phyloP scores from a whole-genome alignment of 2,329 filamentous ascomycete species.

The Aspergillus sojae region DNA sequence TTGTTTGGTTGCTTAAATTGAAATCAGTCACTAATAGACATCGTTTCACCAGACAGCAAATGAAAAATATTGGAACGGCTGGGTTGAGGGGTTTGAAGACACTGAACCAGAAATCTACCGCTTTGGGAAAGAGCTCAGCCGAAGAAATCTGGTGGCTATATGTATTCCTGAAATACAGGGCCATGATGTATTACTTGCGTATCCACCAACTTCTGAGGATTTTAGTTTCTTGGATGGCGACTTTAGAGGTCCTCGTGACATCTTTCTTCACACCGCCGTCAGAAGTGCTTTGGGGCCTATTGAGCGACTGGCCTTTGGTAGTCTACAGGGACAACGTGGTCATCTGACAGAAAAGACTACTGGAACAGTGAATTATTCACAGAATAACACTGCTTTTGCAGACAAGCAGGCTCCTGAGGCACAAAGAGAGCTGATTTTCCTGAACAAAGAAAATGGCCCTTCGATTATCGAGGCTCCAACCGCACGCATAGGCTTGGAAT shows the following conservation, averaged over 20 bases:
- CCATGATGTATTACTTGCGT: slow-evolving; percentile 31
- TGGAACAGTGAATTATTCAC: neutral
- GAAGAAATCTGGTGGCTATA: slow-evolving; percentile 32
- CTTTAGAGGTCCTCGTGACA: neutral
- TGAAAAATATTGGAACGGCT: slow-evolving; percentile 30
- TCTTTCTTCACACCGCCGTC: slow-evolving; percentile 27
- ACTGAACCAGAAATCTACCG: slow-evolving; percentile 29
- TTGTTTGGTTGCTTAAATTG: neutral
- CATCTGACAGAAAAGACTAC: neutral
- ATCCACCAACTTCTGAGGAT: slow-evolving; percentile 26
- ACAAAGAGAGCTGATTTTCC: neutral
- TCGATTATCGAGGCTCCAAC: neutral
- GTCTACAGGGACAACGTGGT: neutral
- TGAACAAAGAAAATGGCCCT: neutral
- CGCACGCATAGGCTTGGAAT: neutral
- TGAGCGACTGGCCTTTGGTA: neutral
- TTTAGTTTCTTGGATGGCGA: slow-evolving; percentile 30
- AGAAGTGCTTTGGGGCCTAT: slow-evolving; percentile 20
- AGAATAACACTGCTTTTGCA: neutral
- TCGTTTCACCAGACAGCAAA: slow-evolving; percentile 14
- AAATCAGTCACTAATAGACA: neutral
- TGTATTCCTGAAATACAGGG: slow-evolving; percentile 21
- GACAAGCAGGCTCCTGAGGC: neutral
- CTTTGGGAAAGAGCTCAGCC: slow-evolving; percentile 30
- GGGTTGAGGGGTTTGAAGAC: slow-evolving; percentile 38